Base-by-base conservation (phyloP, 2,329 filamentous ascomycete genomes). In the Aphanoascus verrucosus region DNA sequence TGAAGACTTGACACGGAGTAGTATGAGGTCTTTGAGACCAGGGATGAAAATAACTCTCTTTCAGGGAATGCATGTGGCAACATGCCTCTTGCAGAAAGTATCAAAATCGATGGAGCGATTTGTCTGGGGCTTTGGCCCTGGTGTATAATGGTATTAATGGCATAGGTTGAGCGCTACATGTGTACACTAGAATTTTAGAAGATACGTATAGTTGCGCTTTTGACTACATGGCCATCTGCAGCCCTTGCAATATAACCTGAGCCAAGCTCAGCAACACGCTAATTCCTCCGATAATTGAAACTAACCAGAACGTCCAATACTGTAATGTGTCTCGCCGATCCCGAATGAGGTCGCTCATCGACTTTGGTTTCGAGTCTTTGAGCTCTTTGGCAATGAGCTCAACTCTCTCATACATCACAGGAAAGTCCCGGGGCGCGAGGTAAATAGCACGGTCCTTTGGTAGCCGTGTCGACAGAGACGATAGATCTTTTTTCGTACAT, bases 1-100 rank as follows among this genome's bases (percentile, higher is more conserved):
- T 14, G 76, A 70, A 0, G 77, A 74, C 53, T 73, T 75, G 54
- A 86, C n/a, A n/a, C n/a, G n/a, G n/a, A n/a, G n/a, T n/a, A n/a
- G n/a, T 79, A 60, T 86, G 87, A 0, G 77, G 77, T 55, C 77
- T 69, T 7, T 80, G 69, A 0, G 79, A 77, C 1, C 69, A 70
- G 9, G 82, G 80, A 56, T 83, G 77, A 2, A 84, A 41, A 64
- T 84, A 87, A 12, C 72, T 73, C 3, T 80, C 68, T 58, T 75
- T 73, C 1, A 87, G 68, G 0, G 67, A 72, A 12, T 84, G 67
- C 74, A 85, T 80, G 15, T 74, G 71, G 28, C 69, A 63, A 64
- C 78, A 82, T 55, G 72, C 69, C 81, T 84, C 23, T 17, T 7
- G 20, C 7, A n/a, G 23, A 9, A 3, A 5, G 34, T n/a, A n/a